Evolutionary conservation across 768 basidiomycete species (phyloP).

Genomic region (Pleurotus salmoneostramineus): DNA sequence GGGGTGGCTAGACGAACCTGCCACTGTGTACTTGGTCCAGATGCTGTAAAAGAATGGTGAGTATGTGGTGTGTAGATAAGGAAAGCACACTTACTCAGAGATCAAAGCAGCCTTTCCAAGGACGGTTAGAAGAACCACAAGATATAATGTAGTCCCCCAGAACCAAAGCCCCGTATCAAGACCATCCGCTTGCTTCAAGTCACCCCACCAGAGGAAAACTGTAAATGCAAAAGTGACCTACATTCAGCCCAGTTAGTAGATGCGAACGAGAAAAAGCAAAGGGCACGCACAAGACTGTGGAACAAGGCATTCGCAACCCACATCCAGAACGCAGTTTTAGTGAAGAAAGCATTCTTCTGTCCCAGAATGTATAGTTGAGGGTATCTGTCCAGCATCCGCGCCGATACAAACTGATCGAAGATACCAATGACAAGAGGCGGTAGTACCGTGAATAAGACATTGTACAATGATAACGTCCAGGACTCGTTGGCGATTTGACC

Average conservation of each 20-base stretch:
- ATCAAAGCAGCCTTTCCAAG: slow-evolving; percentile 96
- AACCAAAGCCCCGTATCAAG: slow-evolving; percentile 94
- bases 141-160: slow-evolving; percentile 97
- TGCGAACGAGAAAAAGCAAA: not conserved
- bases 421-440: slow-evolving; percentile 97
- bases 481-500: slow-evolving; percentile 98
- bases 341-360: slow-evolving; percentile 92
- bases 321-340: slow-evolving; percentile 86
- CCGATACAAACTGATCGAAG: slow-evolving; percentile 98
- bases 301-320: slow-evolving; percentile 89
- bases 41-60: slow-evolving; percentile 45
- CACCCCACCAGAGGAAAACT: slow-evolving; percentile 89
- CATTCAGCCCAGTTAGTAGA: slow-evolving; percentile 4
- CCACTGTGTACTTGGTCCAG: slow-evolving; percentile 99
- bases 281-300: slow-evolving; percentile 71
- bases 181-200: slow-evolving; percentile 77
- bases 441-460: slow-evolving; percentile 92
- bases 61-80: not conserved
- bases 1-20: slow-evolving; percentile 42
- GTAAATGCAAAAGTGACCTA: slow-evolving; percentile 89
- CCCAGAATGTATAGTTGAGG: slow-evolving; percentile 95
- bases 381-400: slow-evolving; percentile 93
- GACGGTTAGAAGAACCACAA: slow-evolving; percentile 89
- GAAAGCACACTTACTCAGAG: slow-evolving; percentile 75
- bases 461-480: slow-evolving; percentile 97